Percentiles rank a stretch among this genome's conserved stretches.
phyloP scores from a whole-genome alignment of 176 grass and related monocot species.

The Musa acuminata region DNA sequence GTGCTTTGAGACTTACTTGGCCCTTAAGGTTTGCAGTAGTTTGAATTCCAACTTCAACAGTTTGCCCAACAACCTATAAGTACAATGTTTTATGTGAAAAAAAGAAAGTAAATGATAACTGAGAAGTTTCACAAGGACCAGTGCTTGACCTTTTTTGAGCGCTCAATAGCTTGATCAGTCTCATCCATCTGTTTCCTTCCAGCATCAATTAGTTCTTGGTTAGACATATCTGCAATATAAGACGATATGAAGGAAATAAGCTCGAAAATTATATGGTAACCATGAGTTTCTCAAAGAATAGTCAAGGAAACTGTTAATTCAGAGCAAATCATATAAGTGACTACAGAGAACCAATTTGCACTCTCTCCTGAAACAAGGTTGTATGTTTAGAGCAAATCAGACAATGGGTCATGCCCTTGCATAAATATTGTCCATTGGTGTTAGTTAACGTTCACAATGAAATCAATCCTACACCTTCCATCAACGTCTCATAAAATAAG shows the following conservation, averaged over 20 bases:
- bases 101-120: slow-evolving; percentile 2
- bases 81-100: slow-evolving; percentile 15
- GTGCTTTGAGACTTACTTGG: slow-evolving; percentile 49
- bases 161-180: slow-evolving; percentile 91
- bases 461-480: not conserved
- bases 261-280: not conserved
- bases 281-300: not conserved
- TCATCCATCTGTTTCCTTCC: slow-evolving; percentile 93
- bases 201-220: slow-evolving; percentile 75
- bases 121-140: not conserved
- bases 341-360: too few relatives aligned
- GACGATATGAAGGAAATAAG: slow-evolving; percentile 11
- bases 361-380: too few relatives aligned
- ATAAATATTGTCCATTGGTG: not conserved
- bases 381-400: too few relatives aligned
- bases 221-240: slow-evolving; percentile 73
- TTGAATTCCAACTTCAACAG: slow-evolving; percentile 90
- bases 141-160: slow-evolving; percentile 66
- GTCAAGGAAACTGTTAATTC: not conserved
- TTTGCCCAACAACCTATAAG: slow-evolving; percentile 87
- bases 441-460: not conserved
- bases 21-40: slow-evolving; percentile 73
- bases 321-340: too few relatives aligned
- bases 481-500: not conserved
- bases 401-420: not conserved